Conservation (phyloP, 345 rosid genomes). For the Eutrema japonicum region DNA sequence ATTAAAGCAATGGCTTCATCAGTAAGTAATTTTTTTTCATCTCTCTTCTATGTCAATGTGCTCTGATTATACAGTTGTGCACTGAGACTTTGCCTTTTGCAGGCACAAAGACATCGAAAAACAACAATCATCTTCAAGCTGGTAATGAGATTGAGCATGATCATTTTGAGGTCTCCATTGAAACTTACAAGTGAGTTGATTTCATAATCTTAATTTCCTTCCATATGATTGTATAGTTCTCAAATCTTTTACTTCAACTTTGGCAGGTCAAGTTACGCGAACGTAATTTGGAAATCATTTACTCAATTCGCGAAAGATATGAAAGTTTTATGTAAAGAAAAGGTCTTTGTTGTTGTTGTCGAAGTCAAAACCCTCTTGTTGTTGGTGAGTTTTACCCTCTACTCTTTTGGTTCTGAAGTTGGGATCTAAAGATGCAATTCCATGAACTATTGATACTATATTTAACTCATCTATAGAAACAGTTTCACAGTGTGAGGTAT, state of each 20-base stretch:
- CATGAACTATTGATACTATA: too few species aligned
- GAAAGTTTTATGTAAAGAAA: constrained; percentile 33
- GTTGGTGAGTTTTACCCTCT: too few species aligned
- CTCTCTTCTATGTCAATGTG: not conserved
- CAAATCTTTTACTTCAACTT: not conserved
- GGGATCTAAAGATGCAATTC: too few species aligned
- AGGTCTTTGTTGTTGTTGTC: constrained; percentile 38
- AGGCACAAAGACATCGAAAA: constrained; percentile 15
- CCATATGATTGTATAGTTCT: not conserved
- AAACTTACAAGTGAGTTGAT: constrained; percentile 28
- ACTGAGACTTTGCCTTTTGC: constrained; percentile 24
- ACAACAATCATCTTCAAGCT: constrained; percentile 19
- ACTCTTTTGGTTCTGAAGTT: too few species aligned
- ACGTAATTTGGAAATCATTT: constrained; percentile 14
- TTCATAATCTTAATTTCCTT: not conserved
- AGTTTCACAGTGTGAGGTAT: too few species aligned
- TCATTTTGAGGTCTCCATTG: constrained; percentile 18
- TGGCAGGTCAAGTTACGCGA: constrained; percentile 21
- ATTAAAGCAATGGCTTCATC: constrained; percentile 22
- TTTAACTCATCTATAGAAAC: too few species aligned
- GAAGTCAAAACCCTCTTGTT: constrained; percentile 3
- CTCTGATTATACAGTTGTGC: not conserved
- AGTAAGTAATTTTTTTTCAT: not conserved
- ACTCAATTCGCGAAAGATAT: constrained; percentile 29
- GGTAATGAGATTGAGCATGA: constrained; percentile 25